These are phyloP conservation scores for Pseudogymnoascus sp. DNA, from an alignment of 2,329 filamentous ascomycete genomes.

Conservation along the genomic window DNA sequence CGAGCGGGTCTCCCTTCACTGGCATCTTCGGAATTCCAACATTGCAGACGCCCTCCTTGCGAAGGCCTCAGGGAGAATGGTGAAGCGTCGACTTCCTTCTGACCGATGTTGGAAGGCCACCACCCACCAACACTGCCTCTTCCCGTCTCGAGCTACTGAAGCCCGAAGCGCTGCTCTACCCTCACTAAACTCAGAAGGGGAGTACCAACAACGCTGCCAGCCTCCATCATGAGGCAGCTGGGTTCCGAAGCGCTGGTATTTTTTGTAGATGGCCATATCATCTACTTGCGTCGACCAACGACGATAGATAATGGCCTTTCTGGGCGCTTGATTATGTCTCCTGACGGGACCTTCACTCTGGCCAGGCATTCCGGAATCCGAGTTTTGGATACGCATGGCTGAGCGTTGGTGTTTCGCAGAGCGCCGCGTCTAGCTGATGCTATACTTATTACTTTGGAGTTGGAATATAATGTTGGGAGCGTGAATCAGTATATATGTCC, in stretches of 20 bases:
- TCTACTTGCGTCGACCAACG: background rate
- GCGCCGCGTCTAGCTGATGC: background rate
- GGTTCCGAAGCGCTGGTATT: background rate
- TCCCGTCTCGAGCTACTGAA: background rate
- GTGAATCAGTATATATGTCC: slow-evolving; percentile 3
- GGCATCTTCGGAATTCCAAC: background rate
- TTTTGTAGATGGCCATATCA: background rate
- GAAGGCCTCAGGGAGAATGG: background rate
- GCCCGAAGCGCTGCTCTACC: background rate
- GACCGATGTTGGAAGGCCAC: background rate
- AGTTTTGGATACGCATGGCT: background rate
- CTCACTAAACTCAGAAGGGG: background rate
- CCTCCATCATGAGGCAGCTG: background rate
- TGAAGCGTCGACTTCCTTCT: background rate
- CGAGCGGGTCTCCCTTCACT: background rate
- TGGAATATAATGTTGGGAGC: background rate
- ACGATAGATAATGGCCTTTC: background rate
- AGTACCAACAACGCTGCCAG: background rate
- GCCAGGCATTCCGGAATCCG: background rate
- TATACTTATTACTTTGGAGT: background rate
- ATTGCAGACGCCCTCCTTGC: background rate
- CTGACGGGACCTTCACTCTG: background rate
- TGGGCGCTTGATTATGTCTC: background rate
- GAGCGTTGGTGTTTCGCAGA: background rate
- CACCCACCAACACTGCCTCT: background rate